These are phyloP conservation scores for Neurospora cerealis DNA, from an alignment of 495 filamentous ascomycete species.

Conservation along the genomic window DNA sequence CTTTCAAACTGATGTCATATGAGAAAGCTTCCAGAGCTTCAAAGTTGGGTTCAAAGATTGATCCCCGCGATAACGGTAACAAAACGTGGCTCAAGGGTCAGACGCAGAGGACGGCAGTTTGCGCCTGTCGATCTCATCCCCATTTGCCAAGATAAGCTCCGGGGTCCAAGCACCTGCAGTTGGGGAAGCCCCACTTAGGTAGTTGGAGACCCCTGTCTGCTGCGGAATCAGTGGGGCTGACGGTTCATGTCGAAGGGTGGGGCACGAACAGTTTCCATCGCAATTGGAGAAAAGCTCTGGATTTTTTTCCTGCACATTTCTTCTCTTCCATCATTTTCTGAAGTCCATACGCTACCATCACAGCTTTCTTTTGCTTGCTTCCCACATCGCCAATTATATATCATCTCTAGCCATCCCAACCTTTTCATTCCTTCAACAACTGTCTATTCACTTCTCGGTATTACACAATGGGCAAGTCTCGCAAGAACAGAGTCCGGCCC, in stretches of 20 bases:
- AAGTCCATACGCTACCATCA: neutral
- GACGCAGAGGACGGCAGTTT: neutral
- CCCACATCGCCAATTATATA: neutral
- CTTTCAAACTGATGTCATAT: neutral
- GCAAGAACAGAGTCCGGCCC: conserved; percentile 26
- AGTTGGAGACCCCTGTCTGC: neutral
- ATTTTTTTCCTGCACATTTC: neutral
- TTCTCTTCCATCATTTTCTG: neutral
- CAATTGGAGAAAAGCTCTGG: neutral
- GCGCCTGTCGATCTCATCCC: neutral
- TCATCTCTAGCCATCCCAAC: neutral
- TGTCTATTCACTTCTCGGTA: neutral
- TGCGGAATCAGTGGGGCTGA: neutral
- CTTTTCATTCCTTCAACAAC: neutral
- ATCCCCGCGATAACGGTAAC: neutral
- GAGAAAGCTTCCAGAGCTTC: neutral
- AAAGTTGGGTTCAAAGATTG: neutral
- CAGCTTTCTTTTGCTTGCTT: neutral
- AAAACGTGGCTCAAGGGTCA: neutral
- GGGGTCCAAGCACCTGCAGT: neutral
- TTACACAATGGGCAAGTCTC: conserved; percentile 33
- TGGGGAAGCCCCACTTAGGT: neutral
- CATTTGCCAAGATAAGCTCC: neutral
- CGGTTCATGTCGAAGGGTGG: neutral
- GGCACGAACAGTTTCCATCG: neutral